A percentile compares a stretch with the other conserved stretches of the same genome.
phyloP scores from a whole-genome alignment of 1,284 basidiomycete species.

The Ceratobasidium sp. region DNA sequence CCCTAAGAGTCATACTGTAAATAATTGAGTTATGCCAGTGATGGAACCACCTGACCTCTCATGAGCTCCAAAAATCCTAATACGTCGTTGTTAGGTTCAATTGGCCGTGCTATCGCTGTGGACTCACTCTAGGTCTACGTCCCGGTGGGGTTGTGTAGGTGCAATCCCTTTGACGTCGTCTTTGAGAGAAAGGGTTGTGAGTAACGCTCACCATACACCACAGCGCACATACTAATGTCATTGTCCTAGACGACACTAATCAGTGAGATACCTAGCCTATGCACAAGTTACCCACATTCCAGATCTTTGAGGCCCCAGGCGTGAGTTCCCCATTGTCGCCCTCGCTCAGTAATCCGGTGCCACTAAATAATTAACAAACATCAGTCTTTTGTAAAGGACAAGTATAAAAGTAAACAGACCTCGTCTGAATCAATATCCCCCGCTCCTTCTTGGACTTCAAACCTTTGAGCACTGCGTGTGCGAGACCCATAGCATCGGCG shows the following conservation, averaged over 20 bases:
- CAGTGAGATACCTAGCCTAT: background rate
- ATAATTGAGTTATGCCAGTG: background rate
- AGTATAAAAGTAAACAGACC: slow-evolving; percentile 28
- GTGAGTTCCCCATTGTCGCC: slow-evolving; percentile 47
- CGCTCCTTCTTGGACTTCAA: slow-evolving; percentile 55
- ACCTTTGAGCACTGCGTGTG: slow-evolving; percentile 56
- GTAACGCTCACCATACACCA: background rate
- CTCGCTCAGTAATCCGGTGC: slow-evolving; percentile 57
- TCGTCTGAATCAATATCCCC: slow-evolving; percentile 58
- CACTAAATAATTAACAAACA: slow-evolving; percentile 46
- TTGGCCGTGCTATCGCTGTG: slow-evolving; percentile 37
- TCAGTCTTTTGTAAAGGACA: background rate
- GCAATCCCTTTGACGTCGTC: slow-evolving; percentile 48
- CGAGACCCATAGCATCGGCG: slow-evolving; percentile 55
- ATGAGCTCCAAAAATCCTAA: slow-evolving; percentile 56
- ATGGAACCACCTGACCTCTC: slow-evolving; percentile 44
- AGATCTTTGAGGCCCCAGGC: slow-evolving; percentile 42
- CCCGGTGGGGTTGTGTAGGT: slow-evolving; percentile 53
- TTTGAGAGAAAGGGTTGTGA: slow-evolving; percentile 16
- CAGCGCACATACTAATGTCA: slow-evolving; percentile 45
- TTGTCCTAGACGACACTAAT: slow-evolving; percentile 32
- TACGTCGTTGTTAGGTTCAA: slow-evolving; percentile 49
- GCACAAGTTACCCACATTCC: slow-evolving; percentile 49
- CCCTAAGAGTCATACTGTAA: slow-evolving; percentile 29
- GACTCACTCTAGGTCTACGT: slow-evolving; percentile 52